A percentile compares a stretch with the other conserved stretches of the same genome.
These are phyloP conservation scores for Lasiodiplodia gonubiensis DNA, from an alignment of 2,329 filamentous ascomycete genomes.

Conservation along the genomic window DNA sequence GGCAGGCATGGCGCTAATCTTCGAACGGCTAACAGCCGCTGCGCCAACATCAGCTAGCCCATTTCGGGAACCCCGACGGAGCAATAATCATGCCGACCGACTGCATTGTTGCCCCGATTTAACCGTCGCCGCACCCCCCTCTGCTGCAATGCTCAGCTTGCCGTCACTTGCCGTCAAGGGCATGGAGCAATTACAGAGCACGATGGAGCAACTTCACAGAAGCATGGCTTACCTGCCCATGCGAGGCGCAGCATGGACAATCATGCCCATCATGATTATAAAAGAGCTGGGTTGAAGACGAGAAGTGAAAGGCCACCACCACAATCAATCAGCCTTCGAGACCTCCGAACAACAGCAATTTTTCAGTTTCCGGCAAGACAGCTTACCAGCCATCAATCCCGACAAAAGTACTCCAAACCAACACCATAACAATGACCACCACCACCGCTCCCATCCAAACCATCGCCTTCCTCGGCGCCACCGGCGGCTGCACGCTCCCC, in stretches of 20 bases:
- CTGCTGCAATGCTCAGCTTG: no score
- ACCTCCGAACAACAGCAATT: not conserved
- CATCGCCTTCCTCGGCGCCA: constrained; percentile 60
- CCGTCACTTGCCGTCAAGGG: no score
- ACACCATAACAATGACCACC: constrained; percentile 29
- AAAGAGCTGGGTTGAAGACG: not conserved
- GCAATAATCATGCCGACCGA: constrained; percentile 10
- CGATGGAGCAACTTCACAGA: not conserved
- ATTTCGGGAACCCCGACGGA: not conserved
- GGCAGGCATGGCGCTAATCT: not conserved
- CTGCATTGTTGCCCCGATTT: not conserved
- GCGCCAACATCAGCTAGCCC: not conserved
- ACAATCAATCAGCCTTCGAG: not conserved
- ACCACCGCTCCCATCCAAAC: constrained; percentile 37
- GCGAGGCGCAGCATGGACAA: not conserved
- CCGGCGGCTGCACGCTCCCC: constrained; percentile 54
- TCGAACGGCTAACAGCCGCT: not conserved
- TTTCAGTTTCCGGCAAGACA: not conserved
- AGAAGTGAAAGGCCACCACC: not conserved
- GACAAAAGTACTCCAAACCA: not conserved
- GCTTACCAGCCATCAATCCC: not conserved
- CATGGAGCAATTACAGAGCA: no score
- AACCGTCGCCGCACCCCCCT: not conserved
- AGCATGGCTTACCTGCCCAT: not conserved
- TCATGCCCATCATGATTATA: not conserved